phyloP scores from a whole-genome alignment of 1,139 yeast species.

The Blastobotrys aristatus region DNA sequence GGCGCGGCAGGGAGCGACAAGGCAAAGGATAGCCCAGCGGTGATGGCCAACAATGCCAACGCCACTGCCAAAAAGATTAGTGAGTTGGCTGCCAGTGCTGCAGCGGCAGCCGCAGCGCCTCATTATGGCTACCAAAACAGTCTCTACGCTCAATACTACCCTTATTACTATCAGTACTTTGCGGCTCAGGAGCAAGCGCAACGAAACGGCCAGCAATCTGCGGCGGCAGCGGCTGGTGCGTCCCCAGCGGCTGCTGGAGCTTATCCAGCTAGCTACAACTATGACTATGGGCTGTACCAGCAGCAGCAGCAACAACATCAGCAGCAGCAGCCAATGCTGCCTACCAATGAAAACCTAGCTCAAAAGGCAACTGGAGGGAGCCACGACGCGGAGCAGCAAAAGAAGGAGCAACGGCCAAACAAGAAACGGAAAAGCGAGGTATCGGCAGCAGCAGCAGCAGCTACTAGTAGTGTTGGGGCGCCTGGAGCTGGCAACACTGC shows the following conservation, averaged over 20 bases:
- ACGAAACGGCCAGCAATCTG: not conserved
- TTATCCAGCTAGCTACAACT: not conserved
- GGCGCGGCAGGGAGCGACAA: not conserved
- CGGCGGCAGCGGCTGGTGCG: not conserved
- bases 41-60: conserved; percentile 5
- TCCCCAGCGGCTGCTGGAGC: not conserved
- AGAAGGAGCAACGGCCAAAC: conserved; percentile 11
- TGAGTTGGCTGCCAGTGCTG: conserved; percentile 12
- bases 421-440: conserved; percentile 12
- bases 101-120: conserved; percentile 10
- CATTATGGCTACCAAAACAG: conserved; percentile 5
- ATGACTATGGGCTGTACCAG: not conserved
- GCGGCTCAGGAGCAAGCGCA: conserved; percentile 3
- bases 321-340: conserved; percentile 4
- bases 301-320: not conserved
- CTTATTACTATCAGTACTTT: conserved; percentile 10
- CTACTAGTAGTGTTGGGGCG: conserved; percentile 15
- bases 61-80: conserved; percentile 1
- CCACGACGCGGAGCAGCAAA: conserved; percentile 11
- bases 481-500: conserved; percentile 15
- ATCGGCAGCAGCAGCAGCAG: not conserved
- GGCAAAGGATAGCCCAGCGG: conserved; percentile 7
- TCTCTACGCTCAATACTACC: conserved; percentile 7
- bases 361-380: conserved; percentile 10
- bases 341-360: conserved; percentile 1